Percentiles rank a stretch among this genome's conserved stretches.
phyloP scores from a whole-genome alignment of 176 grass and related monocot genomes.

The Tuctoria greenei region DNA sequence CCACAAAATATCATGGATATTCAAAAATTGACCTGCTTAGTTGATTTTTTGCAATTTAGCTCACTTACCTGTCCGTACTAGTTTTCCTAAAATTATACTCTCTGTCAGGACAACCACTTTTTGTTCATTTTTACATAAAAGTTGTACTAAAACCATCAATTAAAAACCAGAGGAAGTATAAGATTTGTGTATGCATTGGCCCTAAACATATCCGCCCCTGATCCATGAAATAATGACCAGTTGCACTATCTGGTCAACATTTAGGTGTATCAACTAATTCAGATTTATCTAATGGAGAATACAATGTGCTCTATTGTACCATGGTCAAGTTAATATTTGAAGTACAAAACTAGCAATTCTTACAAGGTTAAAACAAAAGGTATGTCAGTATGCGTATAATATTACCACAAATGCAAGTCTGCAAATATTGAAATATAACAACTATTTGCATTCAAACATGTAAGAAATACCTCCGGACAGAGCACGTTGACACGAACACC shows the following conservation, averaged over 20 bases:
- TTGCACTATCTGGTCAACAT: not conserved
- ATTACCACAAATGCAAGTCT: not conserved
- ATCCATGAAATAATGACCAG: slow-evolving; percentile 9
- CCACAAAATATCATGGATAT: not conserved
- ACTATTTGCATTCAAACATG: slow-evolving; percentile 16
- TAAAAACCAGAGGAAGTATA: not conserved
- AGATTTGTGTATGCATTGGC: slow-evolving; percentile 15
- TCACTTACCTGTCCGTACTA: not conserved
- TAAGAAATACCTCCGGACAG: slow-evolving; percentile 81
- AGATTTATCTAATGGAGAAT: slow-evolving; percentile 5
- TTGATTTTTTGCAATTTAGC: slow-evolving; percentile 36
- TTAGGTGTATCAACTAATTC: not conserved
- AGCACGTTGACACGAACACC: slow-evolving; percentile 93
- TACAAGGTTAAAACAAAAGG: slow-evolving; percentile 3
- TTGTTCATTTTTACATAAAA: too few species aligned
- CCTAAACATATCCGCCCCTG: not conserved
- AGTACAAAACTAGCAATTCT: slow-evolving; percentile 25
- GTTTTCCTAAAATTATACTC: too few species aligned
- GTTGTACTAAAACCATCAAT: not conserved
- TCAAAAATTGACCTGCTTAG: slow-evolving; percentile 1
- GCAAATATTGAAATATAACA: slow-evolving; percentile 19
- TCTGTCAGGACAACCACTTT: too few species aligned
- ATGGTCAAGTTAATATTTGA: slow-evolving; percentile 19
- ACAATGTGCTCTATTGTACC: slow-evolving; percentile 5
- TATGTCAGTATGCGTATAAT: not conserved